phyloP scores from a whole-genome alignment of 192 early-diverging fungal species.

The Phycomyces nitens region DNA sequence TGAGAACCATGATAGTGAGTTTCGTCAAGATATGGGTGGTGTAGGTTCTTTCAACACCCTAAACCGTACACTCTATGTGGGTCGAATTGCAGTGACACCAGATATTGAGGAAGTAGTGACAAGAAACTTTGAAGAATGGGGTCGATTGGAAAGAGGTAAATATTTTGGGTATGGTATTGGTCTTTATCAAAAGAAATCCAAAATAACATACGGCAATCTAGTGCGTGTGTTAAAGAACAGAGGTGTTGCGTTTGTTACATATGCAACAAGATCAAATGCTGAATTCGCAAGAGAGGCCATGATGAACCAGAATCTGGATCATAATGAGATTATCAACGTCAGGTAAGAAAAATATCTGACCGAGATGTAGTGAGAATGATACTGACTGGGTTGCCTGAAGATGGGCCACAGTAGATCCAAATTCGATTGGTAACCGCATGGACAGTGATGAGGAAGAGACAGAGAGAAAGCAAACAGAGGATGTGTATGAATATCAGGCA shows the following conservation, averaged over 20 bases:
- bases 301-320: slow-evolving; percentile 74
- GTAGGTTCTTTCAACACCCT: slow-evolving; percentile 79
- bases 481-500: slow-evolving; percentile 8
- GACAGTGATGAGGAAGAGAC: slow-evolving; percentile 15
- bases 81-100: slow-evolving; percentile 40
- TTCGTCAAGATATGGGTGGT: slow-evolving; percentile 53
- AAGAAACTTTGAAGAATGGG: slow-evolving; percentile 72
- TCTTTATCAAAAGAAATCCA: neutral
- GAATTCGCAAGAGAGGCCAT: slow-evolving; percentile 93
- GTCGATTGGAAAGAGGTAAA: slow-evolving; percentile 71
- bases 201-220: slow-evolving; percentile 19
- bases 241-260: slow-evolving; percentile 82
- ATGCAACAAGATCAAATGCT: slow-evolving; percentile 62
- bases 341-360: slow-evolving; percentile 28
- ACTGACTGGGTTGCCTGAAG: slow-evolving; percentile 48
- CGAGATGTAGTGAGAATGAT: neutral
- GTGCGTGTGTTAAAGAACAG: slow-evolving; percentile 67
- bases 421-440: slow-evolving; percentile 18
- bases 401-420: slow-evolving; percentile 66
- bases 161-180: neutral
- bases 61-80: slow-evolving; percentile 78
- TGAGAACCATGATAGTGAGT: slow-evolving; percentile 32
- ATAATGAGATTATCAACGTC: slow-evolving; percentile 61
- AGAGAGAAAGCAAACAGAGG: slow-evolving; percentile 3
- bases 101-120: slow-evolving; percentile 50